These are phyloP conservation scores for Penicillium ochrochloron DNA, from an alignment of 495 filamentous ascomycete species.

Conservation along the genomic window DNA sequence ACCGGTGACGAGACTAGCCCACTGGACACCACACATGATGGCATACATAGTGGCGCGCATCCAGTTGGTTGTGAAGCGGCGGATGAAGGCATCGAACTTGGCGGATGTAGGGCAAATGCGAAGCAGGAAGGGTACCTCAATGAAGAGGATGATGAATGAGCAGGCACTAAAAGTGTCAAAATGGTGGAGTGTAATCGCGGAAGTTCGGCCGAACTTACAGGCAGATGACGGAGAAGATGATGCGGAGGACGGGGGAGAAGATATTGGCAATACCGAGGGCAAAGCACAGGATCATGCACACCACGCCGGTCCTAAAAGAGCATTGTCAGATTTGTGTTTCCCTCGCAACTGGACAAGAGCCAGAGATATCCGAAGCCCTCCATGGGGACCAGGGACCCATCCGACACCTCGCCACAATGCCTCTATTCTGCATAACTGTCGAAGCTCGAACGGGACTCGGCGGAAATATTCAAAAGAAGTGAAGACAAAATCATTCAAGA, in stretches of 20 bases:
- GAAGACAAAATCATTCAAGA: neutral
- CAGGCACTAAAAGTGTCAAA: slow-evolving; percentile 61
- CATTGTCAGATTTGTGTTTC: slow-evolving; percentile 13
- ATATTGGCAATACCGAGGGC: slow-evolving; percentile 94
- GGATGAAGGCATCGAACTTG: slow-evolving; percentile 87
- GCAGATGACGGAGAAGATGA: slow-evolving; percentile 82
- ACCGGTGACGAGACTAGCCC: slow-evolving; percentile 66
- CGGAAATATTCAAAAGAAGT: neutral
- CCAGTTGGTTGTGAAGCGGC: slow-evolving; percentile 90
- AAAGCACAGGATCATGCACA: slow-evolving; percentile 94
- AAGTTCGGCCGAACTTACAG: slow-evolving; percentile 63
- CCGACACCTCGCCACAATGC: slow-evolving; percentile 1
- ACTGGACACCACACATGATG: slow-evolving; percentile 81
- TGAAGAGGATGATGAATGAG: slow-evolving; percentile 88
- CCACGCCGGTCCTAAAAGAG: slow-evolving; percentile 79
- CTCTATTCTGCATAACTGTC: slow-evolving; percentile 2
- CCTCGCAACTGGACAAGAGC: neutral
- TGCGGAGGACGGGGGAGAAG: slow-evolving; percentile 66
- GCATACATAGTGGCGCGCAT: slow-evolving; percentile 93
- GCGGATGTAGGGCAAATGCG: slow-evolving; percentile 96
- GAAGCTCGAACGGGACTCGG: neutral
- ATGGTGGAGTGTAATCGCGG: neutral
- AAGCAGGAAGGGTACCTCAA: slow-evolving; percentile 94
- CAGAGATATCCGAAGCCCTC: neutral
- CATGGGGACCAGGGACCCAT: slow-evolving; percentile 7